Evolutionary conservation across 352 stramenopile genomes (phyloP).

Genomic region (Phytophthora syringae): DNA sequence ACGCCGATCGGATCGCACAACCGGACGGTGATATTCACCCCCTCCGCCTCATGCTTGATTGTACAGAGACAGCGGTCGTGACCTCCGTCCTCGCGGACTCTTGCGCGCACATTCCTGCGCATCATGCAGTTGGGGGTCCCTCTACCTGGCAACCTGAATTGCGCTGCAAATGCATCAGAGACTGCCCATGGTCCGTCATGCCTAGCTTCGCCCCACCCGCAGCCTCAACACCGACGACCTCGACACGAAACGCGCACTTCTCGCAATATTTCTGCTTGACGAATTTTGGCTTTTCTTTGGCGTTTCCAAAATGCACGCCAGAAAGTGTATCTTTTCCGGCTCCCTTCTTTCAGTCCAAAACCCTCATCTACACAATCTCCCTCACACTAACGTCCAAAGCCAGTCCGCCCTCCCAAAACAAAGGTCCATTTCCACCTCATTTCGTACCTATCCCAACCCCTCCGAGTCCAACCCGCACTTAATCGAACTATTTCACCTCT

Average conservation of each 20-base stretch:
- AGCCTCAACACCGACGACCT: not conserved
- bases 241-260: slow-evolving; percentile 5
- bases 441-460: too few relatives aligned
- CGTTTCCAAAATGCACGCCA: slow-evolving; percentile 9
- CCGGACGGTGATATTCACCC: slow-evolving; percentile 25
- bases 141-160: slow-evolving; percentile 10
- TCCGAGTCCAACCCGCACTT: not conserved
- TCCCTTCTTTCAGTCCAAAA: not conserved
- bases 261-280: slow-evolving; percentile 11
- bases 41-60: not conserved
- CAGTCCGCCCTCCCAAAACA: not conserved
- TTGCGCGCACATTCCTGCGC: slow-evolving; percentile 42
- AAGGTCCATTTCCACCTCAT: too few relatives aligned
- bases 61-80: not conserved
- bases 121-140: slow-evolving; percentile 23
- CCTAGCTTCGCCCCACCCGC: slow-evolving; percentile 8
- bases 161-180: slow-evolving; percentile 12
- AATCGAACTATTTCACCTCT: not conserved
- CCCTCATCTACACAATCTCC: not conserved
- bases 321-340: slow-evolving; percentile 14
- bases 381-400: not conserved
- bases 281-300: slow-evolving; percentile 12
- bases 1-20: slow-evolving; percentile 35
- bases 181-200: slow-evolving; percentile 34
- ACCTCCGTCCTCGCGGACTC: slow-evolving; percentile 32